Conservation (phyloP, 1,284 basidiomycete species). For the Meira miltonrushii region DNA sequence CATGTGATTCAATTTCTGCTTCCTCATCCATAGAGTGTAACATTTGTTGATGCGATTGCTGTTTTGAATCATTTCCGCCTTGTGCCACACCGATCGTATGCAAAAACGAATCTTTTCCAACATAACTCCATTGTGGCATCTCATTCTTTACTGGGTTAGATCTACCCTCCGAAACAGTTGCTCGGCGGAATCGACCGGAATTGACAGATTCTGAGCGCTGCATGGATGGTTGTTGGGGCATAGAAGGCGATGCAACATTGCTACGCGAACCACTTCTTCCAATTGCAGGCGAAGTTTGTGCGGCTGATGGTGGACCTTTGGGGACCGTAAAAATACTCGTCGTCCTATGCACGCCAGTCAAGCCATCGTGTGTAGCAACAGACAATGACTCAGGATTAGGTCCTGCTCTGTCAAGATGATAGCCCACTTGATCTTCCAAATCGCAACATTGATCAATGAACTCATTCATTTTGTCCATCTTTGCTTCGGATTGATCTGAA, state of each 20-base stretch:
- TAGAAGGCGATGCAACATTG: background rate
- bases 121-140: background rate
- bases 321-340: background rate
- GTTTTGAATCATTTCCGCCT: background rate
- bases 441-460: constrained; percentile 33
- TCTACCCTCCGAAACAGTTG: background rate
- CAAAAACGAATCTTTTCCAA: background rate
- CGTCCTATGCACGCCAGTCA: background rate
- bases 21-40: background rate
- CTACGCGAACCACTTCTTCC: background rate
- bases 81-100: background rate
- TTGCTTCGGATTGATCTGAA: constrained; percentile 4
- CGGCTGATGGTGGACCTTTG: background rate
- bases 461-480: constrained; percentile 15
- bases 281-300: background rate
- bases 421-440: constrained; percentile 34
- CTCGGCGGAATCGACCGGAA: background rate
- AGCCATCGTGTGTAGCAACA: background rate
- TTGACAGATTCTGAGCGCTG: too few relatives aligned
- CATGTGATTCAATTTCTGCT: background rate
- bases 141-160: background rate
- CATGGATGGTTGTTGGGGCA: too few relatives aligned
- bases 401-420: constrained; percentile 33
- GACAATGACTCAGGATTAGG: constrained; percentile 27
- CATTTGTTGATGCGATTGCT: background rate